These are phyloP conservation scores for Pleomassaria siparia DNA, from an alignment of 2,329 filamentous ascomycete genomes.

Conservation along the genomic window DNA sequence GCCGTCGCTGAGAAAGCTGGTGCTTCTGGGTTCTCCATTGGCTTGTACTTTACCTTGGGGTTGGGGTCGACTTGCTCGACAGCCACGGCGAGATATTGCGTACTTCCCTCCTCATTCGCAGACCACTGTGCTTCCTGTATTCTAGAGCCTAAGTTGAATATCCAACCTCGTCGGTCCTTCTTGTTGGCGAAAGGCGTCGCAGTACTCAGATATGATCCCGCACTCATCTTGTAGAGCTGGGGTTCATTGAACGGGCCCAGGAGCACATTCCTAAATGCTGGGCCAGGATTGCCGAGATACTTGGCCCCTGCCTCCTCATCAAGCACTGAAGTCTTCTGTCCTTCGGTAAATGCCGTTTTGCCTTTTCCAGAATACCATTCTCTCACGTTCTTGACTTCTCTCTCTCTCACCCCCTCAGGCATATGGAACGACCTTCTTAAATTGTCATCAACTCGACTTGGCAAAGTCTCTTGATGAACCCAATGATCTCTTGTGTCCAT, in stretches of 20 bases:
- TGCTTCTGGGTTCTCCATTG: conserved; percentile 37
- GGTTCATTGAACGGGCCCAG: conserved; percentile 54
- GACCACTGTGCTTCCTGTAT: conserved; percentile 54
- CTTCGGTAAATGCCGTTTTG: conserved; percentile 44
- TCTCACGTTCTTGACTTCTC: conserved; percentile 52
- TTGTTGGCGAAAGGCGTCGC: conserved; percentile 38
- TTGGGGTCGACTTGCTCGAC: conserved; percentile 30
- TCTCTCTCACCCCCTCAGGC: conserved; percentile 42
- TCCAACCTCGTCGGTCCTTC: conserved; percentile 49
- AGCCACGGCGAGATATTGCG: conserved; percentile 59
- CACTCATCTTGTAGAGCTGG: conserved; percentile 45
- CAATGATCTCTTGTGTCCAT: conserved; percentile 54
- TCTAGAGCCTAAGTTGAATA: conserved; percentile 58
- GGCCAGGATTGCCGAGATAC: conserved; percentile 46
- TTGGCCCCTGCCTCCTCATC: conserved; percentile 37
- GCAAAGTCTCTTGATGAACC: conserved; percentile 55
- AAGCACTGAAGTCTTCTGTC: conserved; percentile 45
- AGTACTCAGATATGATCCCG: conserved; percentile 48
- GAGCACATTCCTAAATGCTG: conserved; percentile 46
- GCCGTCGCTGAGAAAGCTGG: conserved; percentile 55
- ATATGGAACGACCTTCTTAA: conserved; percentile 50
- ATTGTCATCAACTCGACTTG: conserved; percentile 41
- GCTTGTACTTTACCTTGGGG: conserved; percentile 27
- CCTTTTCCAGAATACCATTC: conserved; percentile 56
- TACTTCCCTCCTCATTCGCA: conserved; percentile 43